Evolutionary conservation across 2,329 filamentous ascomycete species (phyloP).

Genomic region (Monilinia polystroma): DNA sequence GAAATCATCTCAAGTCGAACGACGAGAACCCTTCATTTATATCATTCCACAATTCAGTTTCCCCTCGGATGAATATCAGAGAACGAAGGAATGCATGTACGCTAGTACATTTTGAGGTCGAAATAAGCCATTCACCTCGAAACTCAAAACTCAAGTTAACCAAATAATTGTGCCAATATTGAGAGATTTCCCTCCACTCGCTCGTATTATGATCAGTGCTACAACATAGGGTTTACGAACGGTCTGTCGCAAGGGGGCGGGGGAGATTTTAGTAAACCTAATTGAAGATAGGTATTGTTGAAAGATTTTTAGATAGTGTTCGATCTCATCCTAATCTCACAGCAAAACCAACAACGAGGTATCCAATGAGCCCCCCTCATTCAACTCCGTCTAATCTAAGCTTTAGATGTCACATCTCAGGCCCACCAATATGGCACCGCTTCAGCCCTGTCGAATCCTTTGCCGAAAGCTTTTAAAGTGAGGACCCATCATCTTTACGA

Average conservation of each 20-base stretch:
- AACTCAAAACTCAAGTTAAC: neutral
- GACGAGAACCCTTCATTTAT: neutral
- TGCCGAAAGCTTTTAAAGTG: neutral
- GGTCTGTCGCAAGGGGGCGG: too few species aligned
- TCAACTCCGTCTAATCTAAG: neutral
- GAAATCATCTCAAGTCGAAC: neutral
- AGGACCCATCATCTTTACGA: neutral
- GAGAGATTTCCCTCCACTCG: neutral
- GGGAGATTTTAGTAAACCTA: neutral
- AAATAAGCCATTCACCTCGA: neutral
- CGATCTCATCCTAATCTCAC: neutral
- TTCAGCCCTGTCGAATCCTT: neutral
- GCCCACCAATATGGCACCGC: neutral
- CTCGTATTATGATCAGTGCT: neutral
- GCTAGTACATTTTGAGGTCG: neutral
- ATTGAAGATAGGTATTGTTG: neutral
- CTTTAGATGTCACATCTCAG: neutral
- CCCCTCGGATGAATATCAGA: neutral
- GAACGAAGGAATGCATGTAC: neutral
- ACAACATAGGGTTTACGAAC: neutral
- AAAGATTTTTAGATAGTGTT: neutral
- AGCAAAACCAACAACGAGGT: neutral
- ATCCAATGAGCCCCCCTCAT: neutral
- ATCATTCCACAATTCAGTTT: neutral
- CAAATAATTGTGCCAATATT: neutral